Evolutionary conservation across 1,139 yeast species (phyloP), one percentile per base, ranked within the genome.

Genomic region (Scheffersomyces quercinus): DNA sequence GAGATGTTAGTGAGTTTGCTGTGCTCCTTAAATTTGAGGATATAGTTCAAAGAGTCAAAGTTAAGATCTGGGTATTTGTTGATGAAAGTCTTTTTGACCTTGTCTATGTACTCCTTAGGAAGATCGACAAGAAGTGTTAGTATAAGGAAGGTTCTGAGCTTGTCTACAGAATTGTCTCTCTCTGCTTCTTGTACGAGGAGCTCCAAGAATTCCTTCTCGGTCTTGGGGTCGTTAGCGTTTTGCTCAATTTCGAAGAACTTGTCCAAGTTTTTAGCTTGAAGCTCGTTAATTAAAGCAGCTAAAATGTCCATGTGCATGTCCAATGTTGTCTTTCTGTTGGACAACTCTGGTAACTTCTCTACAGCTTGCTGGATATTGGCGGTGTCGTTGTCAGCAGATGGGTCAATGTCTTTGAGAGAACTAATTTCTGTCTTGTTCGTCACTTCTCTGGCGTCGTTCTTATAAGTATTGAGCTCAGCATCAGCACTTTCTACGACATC

Each of bases 251-350:
- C 98, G 62, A 91, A 93, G 56, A 90, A 87, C 48, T 90, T 83
- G 56, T 95, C 99, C 53, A 93, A 75, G 16, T 85, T 85, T 52
- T 93, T 87, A 12, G 86, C 84, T 55, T 93, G 95, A 47, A 93
- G 76, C 53, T 90, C 91, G 57, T 85, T 83, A 48, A 95, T 77
- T 45, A 93, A 71, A 8, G 93, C 81, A 5, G 97, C 89, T 52
- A 95, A 82, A 36, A 93, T 91, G 58, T 90, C 91, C 97, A 93
- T 93, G 68, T 93, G 99, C 85, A 88, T 88, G 65, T 93, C 99
- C 55, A 93, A 83, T 16, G 91, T 83, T 42, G 83, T 77, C 63
- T 93, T 93, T 54, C 96, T 80, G 8, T 91, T 89, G 0, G 98
- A 89, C 50, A 93, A 73, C 63, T 89, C 96, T 1, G 99, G 99